A percentile compares a stretch with the other conserved stretches of the same genome.
phyloP scores from a whole-genome alignment of 306 rosid species.

The Rosa lucieae region DNA sequence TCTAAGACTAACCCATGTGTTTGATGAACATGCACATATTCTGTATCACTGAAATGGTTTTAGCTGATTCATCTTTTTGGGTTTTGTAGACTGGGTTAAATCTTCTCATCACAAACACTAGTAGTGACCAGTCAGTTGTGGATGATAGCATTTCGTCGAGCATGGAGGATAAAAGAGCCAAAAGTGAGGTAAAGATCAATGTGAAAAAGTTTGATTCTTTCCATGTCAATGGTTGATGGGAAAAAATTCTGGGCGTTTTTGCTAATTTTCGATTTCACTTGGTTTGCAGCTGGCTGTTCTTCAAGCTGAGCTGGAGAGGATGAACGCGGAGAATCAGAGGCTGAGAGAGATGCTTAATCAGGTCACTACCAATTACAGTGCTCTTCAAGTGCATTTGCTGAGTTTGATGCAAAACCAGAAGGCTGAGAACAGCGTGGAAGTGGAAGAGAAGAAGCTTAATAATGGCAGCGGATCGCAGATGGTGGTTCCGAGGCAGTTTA shows the following conservation, averaged over 20 bases:
- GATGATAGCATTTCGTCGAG: slow-evolving; percentile 50
- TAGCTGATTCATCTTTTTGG: not conserved
- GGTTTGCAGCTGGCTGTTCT: slow-evolving; percentile 49
- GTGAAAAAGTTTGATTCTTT: not conserved
- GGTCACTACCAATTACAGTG: slow-evolving; percentile 40
- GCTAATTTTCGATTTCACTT: not conserved
- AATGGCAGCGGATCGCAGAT: slow-evolving; percentile 15
- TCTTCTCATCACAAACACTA: slow-evolving; percentile 62
- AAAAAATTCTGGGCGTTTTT: not conserved
- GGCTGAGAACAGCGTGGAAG: slow-evolving; percentile 12
- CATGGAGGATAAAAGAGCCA: slow-evolving; percentile 39
- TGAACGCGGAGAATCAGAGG: slow-evolving; percentile 55
- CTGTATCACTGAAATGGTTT: not conserved
- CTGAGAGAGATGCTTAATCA: slow-evolving; percentile 45
- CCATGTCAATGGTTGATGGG: not conserved
- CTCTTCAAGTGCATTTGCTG: slow-evolving; percentile 43
- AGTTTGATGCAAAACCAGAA: slow-evolving; percentile 40
- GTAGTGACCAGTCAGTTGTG: slow-evolving; percentile 59
- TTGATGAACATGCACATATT: not conserved
- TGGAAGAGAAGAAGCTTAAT: slow-evolving; percentile 28
- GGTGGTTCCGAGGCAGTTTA: slow-evolving; percentile 56
- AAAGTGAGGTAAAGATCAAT: slow-evolving; percentile 46
- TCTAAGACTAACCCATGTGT: not conserved
- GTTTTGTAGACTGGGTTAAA: slow-evolving; percentile 61
- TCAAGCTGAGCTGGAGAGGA: slow-evolving; percentile 51